phyloP scores from a whole-genome alignment of 768 basidiomycete genomes.

The Russula sp. region DNA sequence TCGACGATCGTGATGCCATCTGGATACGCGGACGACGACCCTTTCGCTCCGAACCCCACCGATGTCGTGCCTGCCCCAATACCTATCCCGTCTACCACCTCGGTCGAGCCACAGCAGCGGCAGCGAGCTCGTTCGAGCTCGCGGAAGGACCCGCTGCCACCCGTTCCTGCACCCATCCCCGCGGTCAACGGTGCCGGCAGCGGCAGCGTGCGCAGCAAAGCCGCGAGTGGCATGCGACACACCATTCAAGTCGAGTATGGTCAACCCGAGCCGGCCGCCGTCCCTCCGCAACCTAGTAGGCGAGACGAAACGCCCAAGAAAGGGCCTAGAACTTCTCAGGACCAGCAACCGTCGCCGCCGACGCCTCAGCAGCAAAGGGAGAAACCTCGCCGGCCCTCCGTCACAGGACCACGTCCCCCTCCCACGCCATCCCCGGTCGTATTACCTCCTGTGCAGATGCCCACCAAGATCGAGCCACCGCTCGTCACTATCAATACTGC shows the following conservation, averaged over 20 bases:
- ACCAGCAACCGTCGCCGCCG: neutral
- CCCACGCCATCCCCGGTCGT: conserved; percentile 14
- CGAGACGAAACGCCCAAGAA: conserved; percentile 20
- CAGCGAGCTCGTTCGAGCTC: conserved; percentile 7
- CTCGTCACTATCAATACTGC: conserved; percentile 33
- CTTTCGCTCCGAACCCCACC: conserved; percentile 42
- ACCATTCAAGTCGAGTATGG: conserved; percentile 98
- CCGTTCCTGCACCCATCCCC: conserved; percentile 2
- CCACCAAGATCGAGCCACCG: conserved; percentile 25
- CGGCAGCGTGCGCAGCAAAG: conserved; percentile 39
- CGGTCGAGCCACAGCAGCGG: conserved; percentile 9
- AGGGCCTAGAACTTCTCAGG: conserved; percentile 1
- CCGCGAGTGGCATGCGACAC: conserved; percentile 57
- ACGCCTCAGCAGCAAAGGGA: conserved; percentile 13
- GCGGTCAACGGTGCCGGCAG: conserved; percentile 33
- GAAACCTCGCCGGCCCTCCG: conserved; percentile 11
- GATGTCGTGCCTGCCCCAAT: conserved; percentile 34
- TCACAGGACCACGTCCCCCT: conserved; percentile 15
- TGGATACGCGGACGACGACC: conserved; percentile 57
- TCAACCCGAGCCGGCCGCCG: conserved; percentile 37
- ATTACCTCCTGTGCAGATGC: neutral
- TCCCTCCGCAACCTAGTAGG: conserved; percentile 10
- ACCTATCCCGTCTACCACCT: conserved; percentile 28
- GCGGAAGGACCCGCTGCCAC: conserved; percentile 17
- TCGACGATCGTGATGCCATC: conserved; percentile 39